Conservation (phyloP, 495 filamentous ascomycete species). For the Jackrogersella multiformis region DNA sequence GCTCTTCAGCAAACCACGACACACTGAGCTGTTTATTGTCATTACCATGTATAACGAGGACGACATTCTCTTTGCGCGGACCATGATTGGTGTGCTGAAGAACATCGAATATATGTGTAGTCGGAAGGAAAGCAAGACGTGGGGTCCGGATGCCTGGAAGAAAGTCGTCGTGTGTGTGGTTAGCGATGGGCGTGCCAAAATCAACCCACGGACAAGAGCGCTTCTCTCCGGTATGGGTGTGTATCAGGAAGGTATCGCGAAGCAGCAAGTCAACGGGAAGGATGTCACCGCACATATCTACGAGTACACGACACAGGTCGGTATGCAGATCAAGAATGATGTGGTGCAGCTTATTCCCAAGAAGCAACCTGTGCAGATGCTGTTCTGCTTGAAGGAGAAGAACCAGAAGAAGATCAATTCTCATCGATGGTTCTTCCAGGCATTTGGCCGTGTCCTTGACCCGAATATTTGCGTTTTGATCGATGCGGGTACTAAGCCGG, state of each 20-base stretch:
- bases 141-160: slow-evolving; percentile 99
- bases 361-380: slow-evolving; percentile 89
- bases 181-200: slow-evolving; percentile 97
- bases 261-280: slow-evolving; percentile 96
- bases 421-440: slow-evolving; percentile 99
- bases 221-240: slow-evolving; percentile 93
- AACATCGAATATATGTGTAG: slow-evolving; percentile 98
- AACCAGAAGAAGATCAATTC: slow-evolving; percentile 99
- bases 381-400: slow-evolving; percentile 99
- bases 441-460: slow-evolving; percentile 90
- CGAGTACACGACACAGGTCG: slow-evolving; percentile 97
- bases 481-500: slow-evolving; percentile 95
- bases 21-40: slow-evolving; percentile 97
- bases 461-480: slow-evolving; percentile 97
- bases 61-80: slow-evolving; percentile 94
- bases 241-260: slow-evolving; percentile 98
- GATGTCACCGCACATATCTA: slow-evolving; percentile 99
- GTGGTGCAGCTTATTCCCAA: slow-evolving; percentile 82
- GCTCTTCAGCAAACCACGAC: slow-evolving; percentile 89
- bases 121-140: slow-evolving; percentile 89
- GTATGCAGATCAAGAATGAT: slow-evolving; percentile 85
- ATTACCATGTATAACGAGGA: slow-evolving; percentile 99
- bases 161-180: slow-evolving; percentile 99
- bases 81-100: slow-evolving; percentile 97
- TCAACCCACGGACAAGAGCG: slow-evolving; percentile 90